Percentiles rank a stretch among this genome's conserved stretches.
Conservation (phyloP, 176 grass and related monocot species). For the Oryza glumipatula region DNA sequence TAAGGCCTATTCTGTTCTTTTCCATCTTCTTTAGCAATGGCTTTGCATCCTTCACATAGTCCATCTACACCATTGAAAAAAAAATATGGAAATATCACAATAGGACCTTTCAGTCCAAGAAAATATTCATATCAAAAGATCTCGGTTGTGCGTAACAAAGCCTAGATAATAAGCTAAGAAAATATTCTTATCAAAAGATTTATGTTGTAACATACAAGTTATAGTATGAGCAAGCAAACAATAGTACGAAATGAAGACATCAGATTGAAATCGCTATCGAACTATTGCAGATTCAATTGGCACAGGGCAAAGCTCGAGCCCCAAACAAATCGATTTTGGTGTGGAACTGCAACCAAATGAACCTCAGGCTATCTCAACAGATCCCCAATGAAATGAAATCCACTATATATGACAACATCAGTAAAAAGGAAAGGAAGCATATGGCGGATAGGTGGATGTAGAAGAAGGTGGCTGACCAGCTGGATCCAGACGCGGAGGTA, state of each 20-base stretch:
- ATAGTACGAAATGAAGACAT: background rate
- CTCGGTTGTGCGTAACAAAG: background rate
- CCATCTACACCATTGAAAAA: slow-evolving; percentile 58
- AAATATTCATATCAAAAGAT: background rate
- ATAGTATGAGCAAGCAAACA: background rate
- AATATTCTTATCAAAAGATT: background rate
- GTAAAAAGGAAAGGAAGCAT: background rate
- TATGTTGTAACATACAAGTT: background rate
- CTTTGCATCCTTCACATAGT: slow-evolving; percentile 84
- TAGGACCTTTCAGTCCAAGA: background rate
- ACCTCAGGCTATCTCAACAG: background rate
- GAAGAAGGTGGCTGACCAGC: slow-evolving; percentile 45
- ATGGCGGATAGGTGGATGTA: background rate
- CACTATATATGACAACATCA: background rate
- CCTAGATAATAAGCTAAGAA: background rate
- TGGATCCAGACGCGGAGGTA: slow-evolving; percentile 91
- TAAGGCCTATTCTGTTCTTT: slow-evolving; percentile 72
- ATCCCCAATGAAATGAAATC: slow-evolving; percentile 18
- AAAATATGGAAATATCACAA: background rate
- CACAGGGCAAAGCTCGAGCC: background rate
- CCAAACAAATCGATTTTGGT: background rate
- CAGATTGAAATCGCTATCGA: background rate
- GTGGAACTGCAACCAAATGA: background rate
- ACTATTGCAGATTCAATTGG: background rate
- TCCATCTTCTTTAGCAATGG: slow-evolving; percentile 86